These are phyloP conservation scores for Entomortierella beljakovae DNA, from an alignment of 192 early-diverging fungal species.

Conservation along the genomic window DNA sequence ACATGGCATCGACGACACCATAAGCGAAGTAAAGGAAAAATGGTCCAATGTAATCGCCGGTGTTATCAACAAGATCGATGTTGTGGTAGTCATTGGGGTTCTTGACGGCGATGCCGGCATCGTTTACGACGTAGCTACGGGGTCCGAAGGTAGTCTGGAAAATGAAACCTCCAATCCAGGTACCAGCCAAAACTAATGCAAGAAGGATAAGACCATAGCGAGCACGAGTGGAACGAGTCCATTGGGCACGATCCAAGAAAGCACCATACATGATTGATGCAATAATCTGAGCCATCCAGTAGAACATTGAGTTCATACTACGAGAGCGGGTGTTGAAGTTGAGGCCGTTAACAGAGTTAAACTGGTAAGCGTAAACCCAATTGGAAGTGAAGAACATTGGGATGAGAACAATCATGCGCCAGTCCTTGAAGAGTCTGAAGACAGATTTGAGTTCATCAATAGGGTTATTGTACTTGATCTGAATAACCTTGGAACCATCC, in stretches of 20 bases:
- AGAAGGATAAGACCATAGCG: conserved; percentile 65
- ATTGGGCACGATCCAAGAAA: conserved; percentile 67
- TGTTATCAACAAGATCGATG: conserved; percentile 29
- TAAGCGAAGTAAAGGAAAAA: conserved; percentile 79
- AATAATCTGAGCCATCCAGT: conserved; percentile 86
- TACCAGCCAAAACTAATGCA: conserved; percentile 57
- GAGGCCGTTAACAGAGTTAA: conserved; percentile 63
- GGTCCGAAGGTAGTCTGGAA: conserved; percentile 66
- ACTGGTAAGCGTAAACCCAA: conserved; percentile 85
- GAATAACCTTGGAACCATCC: conserved; percentile 76
- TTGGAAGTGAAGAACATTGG: conserved; percentile 81
- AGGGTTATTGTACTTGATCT: conserved; percentile 75
- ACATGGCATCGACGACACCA: conserved; percentile 84
- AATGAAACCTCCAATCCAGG: conserved; percentile 69
- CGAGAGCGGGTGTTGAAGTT: conserved; percentile 76
- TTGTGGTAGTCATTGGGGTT: conserved; percentile 11
- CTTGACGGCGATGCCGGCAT: conserved; percentile 7
- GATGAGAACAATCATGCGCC: conserved; percentile 71
- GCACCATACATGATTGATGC: conserved; percentile 70
- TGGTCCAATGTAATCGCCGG: conserved; percentile 59
- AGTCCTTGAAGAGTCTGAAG: conserved; percentile 69
- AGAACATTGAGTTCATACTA: conserved; percentile 75
- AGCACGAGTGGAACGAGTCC: conserved; percentile 73
- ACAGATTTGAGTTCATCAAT: conserved; percentile 62
- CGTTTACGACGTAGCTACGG: neutral